A percentile compares a stretch with the other conserved stretches of the same genome.
Evolutionary conservation across 441 rosid species (phyloP).

Genomic region (Aquilaria agallochum): DNA sequence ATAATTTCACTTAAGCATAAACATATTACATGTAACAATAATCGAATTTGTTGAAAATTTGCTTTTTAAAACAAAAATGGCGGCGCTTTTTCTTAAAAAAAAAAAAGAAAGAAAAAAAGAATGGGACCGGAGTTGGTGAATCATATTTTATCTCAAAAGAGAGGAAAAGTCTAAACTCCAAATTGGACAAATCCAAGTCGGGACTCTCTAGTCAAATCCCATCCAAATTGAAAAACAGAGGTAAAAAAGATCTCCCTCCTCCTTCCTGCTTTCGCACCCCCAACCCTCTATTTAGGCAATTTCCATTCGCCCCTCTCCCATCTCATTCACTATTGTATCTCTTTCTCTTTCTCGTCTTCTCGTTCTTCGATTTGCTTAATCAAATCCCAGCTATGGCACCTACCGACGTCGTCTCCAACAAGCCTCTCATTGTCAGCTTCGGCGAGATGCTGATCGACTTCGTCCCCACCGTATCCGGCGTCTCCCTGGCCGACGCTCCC

Average conservation of each 20-base stretch:
- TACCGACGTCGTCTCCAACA: not conserved
- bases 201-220: too few relatives aligned
- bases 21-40: too few relatives aligned
- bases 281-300: conserved; percentile 18
- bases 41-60: too few relatives aligned
- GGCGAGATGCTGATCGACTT: conserved; percentile 57
- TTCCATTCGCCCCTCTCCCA: conserved; percentile 1
- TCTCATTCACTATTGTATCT: not conserved
- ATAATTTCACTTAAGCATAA: too few relatives aligned
- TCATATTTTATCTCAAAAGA: too few relatives aligned
- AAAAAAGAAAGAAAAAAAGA: too few relatives aligned
- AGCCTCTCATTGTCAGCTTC: conserved; percentile 32
- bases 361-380: not conserved
- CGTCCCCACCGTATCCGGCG: conserved; percentile 39
- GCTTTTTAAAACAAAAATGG: too few relatives aligned
- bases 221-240: too few relatives aligned
- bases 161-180: too few relatives aligned
- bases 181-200: too few relatives aligned
- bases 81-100: too few relatives aligned
- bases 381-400: not conserved
- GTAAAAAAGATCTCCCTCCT: not conserved
- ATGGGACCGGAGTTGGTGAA: too few relatives aligned
- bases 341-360: not conserved
- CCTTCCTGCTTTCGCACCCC: conserved; percentile 5
- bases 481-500: conserved; percentile 45